Evolutionary conservation across 176 grass and related monocot species (phyloP).

Genomic region (Olyra latifolia): DNA sequence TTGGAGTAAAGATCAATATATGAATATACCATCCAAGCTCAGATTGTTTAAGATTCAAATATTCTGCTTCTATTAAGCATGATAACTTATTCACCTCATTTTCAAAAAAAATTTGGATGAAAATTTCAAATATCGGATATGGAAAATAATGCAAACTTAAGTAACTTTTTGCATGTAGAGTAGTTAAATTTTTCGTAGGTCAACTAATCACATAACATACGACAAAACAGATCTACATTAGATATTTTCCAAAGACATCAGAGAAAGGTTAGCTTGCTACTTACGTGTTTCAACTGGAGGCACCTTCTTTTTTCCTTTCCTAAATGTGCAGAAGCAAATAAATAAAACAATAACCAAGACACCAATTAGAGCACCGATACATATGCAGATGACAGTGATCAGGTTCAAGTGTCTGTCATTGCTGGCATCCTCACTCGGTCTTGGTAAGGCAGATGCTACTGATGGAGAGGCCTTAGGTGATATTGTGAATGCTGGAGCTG

Average conservation of each 20-base stretch:
- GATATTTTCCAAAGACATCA: slow-evolving; percentile 2
- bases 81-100: neutral
- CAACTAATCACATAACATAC: neutral
- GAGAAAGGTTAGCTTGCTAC: slow-evolving; percentile 25
- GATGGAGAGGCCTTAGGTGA: slow-evolving; percentile 70
- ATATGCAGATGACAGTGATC: slow-evolving; percentile 68
- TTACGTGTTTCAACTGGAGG: slow-evolving; percentile 73
- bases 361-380: slow-evolving; percentile 64
- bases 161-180: neutral
- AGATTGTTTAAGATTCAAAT: neutral
- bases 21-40: neutral
- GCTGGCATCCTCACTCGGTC: slow-evolving; percentile 17
- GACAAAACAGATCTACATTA: slow-evolving; percentile 12
- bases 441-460: slow-evolving; percentile 36
- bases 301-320: slow-evolving; percentile 59
- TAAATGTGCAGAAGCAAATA: slow-evolving; percentile 71
- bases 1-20: neutral
- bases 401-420: slow-evolving; percentile 50
- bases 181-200: neutral
- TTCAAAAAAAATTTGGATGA: neutral
- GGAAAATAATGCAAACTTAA: neutral
- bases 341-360: slow-evolving; percentile 58
- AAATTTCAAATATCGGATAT: slow-evolving; percentile 1
- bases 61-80: slow-evolving; percentile 3
- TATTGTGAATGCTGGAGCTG: slow-evolving; percentile 66